Evolutionary conservation across 129 eudicot genomes (phyloP).

Genomic region (Escallonia herrerae): DNA sequence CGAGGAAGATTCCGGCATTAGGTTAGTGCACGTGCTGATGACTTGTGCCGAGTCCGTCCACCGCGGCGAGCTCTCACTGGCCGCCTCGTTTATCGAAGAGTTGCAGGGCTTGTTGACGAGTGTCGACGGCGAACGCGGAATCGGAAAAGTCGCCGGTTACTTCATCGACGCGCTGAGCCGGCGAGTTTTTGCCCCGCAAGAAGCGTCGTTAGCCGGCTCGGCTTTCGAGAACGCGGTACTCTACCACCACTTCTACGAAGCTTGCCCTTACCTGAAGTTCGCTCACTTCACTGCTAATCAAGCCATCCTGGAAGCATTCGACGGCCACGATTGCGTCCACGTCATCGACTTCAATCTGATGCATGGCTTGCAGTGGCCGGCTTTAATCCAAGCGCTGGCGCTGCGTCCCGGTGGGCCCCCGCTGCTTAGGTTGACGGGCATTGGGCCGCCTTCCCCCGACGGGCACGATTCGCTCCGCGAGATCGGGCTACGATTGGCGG

Average conservation of each 20-base stretch:
- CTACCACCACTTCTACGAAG: slow-evolving; percentile 65
- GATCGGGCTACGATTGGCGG: slow-evolving; percentile 53
- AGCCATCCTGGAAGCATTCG: slow-evolving; percentile 77
- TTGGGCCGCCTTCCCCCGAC: slow-evolving; percentile 50
- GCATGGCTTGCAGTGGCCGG: slow-evolving; percentile 95
- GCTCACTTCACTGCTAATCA: slow-evolving; percentile 93
- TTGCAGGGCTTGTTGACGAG: slow-evolving; percentile 39
- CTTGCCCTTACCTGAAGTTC: slow-evolving; percentile 73
- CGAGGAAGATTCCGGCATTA: slow-evolving; percentile 62
- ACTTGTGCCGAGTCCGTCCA: slow-evolving; percentile 82
- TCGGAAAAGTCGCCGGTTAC: slow-evolving; percentile 74
- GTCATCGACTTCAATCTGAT: slow-evolving; percentile 74
- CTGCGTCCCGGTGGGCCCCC: slow-evolving; percentile 80
- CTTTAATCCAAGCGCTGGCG: slow-evolving; percentile 77
- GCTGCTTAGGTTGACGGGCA: slow-evolving; percentile 48
- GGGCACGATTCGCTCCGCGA: slow-evolving; percentile 53
- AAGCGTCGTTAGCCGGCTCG: slow-evolving; percentile 11
- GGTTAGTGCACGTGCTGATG: slow-evolving; percentile 70
- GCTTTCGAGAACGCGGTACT: slow-evolving; percentile 42
- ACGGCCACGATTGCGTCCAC: slow-evolving; percentile 68
- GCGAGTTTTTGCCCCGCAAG: slow-evolving; percentile 36
- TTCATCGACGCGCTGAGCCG: slow-evolving; percentile 71
- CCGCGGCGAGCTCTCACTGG: slow-evolving; percentile 57
- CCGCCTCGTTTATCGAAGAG: slow-evolving; percentile 46
- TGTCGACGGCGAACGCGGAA: slow-evolving; percentile 48